These are phyloP conservation scores for Dissophora globulifera DNA, from an alignment of 192 early-diverging fungal species.

Conservation along the genomic window DNA sequence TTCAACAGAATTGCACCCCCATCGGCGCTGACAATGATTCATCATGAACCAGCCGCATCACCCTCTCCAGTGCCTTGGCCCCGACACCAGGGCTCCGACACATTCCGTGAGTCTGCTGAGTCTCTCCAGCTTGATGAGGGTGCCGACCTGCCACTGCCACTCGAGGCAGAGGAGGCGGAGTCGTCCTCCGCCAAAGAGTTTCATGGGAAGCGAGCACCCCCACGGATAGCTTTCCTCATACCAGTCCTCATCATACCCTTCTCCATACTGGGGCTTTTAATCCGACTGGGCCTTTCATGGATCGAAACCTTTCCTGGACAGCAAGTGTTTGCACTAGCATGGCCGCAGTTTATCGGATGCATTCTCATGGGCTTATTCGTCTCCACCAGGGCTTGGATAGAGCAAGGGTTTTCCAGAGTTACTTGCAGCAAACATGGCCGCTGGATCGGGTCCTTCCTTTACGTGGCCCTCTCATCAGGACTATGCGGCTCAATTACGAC, in stretches of 20 bases:
- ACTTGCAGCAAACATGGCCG: constrained; percentile 24
- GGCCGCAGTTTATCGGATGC: constrained; percentile 79
- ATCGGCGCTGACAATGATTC: no score
- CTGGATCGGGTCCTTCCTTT: constrained; percentile 55
- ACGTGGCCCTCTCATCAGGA: constrained; percentile 70
- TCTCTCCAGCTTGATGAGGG: constrained; percentile 5
- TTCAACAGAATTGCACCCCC: no score
- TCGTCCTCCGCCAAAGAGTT: background rate
- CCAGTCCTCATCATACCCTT: constrained; percentile 58
- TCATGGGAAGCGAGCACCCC: background rate
- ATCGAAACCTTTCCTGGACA: constrained; percentile 67
- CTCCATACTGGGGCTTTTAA: constrained; percentile 72
- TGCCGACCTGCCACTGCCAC: background rate
- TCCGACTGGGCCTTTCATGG: constrained; percentile 64
- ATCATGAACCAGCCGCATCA: no score
- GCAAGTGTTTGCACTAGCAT: constrained; percentile 70
- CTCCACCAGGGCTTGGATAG: constrained; percentile 22
- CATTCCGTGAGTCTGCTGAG: no score
- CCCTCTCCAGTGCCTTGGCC: no score
- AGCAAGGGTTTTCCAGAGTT: constrained; percentile 28
- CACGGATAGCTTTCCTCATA: constrained; percentile 1
- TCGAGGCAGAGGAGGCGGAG: background rate
- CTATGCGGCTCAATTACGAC: constrained; percentile 87
- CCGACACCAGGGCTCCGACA: no score
- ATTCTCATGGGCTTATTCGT: constrained; percentile 64